Evolutionary conservation across 176 grass and related monocot species (phyloP), one percentile per base, ranked within the genome.

Genomic region (Cenchrus americanus): DNA sequence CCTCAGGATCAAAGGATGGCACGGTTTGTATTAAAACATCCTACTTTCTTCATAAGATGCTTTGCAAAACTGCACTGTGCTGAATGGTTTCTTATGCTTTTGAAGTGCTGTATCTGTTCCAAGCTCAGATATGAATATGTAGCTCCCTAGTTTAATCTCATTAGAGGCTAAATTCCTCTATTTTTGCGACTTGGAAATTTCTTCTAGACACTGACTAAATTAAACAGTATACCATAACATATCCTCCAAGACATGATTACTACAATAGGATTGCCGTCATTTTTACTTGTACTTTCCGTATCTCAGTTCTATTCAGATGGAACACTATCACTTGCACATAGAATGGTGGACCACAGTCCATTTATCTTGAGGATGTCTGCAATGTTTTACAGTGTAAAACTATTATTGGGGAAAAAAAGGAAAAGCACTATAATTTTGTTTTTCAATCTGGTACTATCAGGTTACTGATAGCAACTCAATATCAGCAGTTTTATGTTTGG

Each of bases 1-100:
- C 89, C 68, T 99, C 97, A 52, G 89, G 91, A 85, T 96, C 97
- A 83, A 99, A 96, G 84, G 97, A 99, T 89, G 97, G 97, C 87
- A 96, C 54, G 91, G 97, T 99, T 85, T 83, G 91, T 96, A 66
- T 58, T 54, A 60, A 70, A 77, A 55, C 62, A 22, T 61, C 57
- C 22, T 79, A 66, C 34, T 87, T 18, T 46, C 34, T 1, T 46
- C 37, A 62, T 58, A 69, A 43, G 32, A 22, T 71, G 34, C 70
- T 77, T 46, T 21, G 26, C 63, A 47, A 71, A 81, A 76, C 62
- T 81, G 60, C 30, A n/a, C 10, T 46, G 34, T 72, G 5, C 12
- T 66, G 15, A 48, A 53, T 51, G 14, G 6, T 80, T 60, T 11
- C 44, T 80, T 59, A 40, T 62, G 62, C 42, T 77, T 86, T 66